Conservation (phyloP, 805 yeast genomes). For the Isabelozyma pseudorhagii region DNA sequence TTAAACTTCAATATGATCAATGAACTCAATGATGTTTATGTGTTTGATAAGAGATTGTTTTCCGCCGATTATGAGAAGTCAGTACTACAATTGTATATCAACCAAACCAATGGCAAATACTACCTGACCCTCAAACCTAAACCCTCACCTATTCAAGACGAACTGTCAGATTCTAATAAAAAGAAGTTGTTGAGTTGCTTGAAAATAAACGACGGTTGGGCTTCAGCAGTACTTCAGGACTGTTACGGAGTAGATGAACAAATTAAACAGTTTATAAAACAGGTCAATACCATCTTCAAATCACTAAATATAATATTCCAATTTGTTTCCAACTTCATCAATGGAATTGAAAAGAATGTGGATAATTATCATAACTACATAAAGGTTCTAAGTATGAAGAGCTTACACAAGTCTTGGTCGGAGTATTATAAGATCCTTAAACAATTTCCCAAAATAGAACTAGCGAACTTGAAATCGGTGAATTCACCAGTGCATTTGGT, state of each 20-base stretch:
- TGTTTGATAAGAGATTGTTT: conserved; percentile 62
- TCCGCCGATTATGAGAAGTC: conserved; percentile 15
- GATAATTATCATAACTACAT: conserved; percentile 34
- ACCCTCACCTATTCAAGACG: background rate
- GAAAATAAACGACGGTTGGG: conserved; percentile 52
- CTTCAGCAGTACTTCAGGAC: conserved; percentile 44
- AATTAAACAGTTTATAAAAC: conserved; percentile 23
- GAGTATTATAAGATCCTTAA: conserved; percentile 32
- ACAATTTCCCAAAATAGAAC: conserved; percentile 32
- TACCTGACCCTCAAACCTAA: background rate
- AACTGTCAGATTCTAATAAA: background rate
- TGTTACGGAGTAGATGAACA: conserved; percentile 28
- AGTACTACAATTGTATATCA: conserved; percentile 6
- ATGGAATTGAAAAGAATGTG: conserved; percentile 48
- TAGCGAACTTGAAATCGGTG: conserved; percentile 17
- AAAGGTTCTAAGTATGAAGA: conserved; percentile 37
- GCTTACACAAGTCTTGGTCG: conserved; percentile 36
- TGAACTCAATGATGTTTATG: conserved; percentile 55
- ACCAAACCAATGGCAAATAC: conserved; percentile 5
- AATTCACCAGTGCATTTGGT: conserved; percentile 18
- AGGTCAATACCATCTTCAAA: conserved; percentile 41
- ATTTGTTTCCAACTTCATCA: conserved; percentile 47
- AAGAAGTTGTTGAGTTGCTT: conserved; percentile 29
- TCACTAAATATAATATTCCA: conserved; percentile 47
- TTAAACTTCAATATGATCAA: conserved; percentile 51